Evolutionary conservation across 768 basidiomycete species (phyloP).

Genomic region (Zangia roseola): DNA sequence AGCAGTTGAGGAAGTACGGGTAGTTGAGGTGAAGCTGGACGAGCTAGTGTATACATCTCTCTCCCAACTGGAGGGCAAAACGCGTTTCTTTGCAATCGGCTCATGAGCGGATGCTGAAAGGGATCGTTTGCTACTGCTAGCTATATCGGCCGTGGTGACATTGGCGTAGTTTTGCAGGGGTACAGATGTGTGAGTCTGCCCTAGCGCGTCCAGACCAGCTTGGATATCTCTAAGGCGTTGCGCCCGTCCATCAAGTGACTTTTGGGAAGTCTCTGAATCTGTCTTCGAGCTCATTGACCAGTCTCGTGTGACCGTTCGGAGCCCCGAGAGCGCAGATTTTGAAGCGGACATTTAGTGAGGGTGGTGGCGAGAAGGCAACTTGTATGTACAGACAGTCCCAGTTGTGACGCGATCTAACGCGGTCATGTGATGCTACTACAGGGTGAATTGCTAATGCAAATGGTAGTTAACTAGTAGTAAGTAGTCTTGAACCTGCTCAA

Average conservation of each 20-base stretch:
- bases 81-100: slow-evolving; percentile 50
- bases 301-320: slow-evolving; percentile 59
- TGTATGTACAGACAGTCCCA: too few relatives aligned
- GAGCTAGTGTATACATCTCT: slow-evolving; percentile 36
- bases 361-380: neutral
- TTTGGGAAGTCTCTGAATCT: slow-evolving; percentile 19
- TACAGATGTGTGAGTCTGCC: slow-evolving; percentile 20
- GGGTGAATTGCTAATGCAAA: too few relatives aligned
- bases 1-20: slow-evolving; percentile 11
- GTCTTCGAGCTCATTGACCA: slow-evolving; percentile 51
- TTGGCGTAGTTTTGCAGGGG: slow-evolving; percentile 13
- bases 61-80: slow-evolving; percentile 52
- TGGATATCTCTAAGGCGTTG: slow-evolving; percentile 58
- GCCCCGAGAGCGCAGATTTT: slow-evolving; percentile 51
- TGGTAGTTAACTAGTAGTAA: too few relatives aligned
- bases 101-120: slow-evolving; percentile 17
- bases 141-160: slow-evolving; percentile 15
- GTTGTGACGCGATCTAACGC: neutral
- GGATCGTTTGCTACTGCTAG: slow-evolving; percentile 36
- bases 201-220: slow-evolving; percentile 50
- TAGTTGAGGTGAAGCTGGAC: slow-evolving; percentile 31
- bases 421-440: slow-evolving; percentile 27
- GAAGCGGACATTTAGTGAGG: slow-evolving; percentile 28
- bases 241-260: slow-evolving; percentile 23
- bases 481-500: too few relatives aligned